A percentile compares a stretch with the other conserved stretches of the same genome.
Conservation (phyloP, 2,329 filamentous ascomycete species). For the Colletotrichum tamarilloi region DNA sequence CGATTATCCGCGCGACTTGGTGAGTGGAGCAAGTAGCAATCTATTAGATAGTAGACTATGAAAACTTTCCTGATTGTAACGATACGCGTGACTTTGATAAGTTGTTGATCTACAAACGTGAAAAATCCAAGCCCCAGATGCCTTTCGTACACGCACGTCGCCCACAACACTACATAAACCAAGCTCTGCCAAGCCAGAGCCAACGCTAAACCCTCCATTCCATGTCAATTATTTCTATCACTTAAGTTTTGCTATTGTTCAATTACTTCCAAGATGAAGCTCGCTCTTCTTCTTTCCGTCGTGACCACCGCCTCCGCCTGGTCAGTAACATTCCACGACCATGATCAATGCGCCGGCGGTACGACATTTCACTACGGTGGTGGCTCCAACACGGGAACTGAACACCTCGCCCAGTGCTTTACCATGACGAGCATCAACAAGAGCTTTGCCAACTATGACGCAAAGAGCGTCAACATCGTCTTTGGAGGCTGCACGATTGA, state of each 20-base stretch:
- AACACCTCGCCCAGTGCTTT: neutral
- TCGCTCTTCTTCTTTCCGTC: neutral
- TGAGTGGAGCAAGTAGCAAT: neutral
- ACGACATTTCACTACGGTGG: neutral
- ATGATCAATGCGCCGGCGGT: neutral
- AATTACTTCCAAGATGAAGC: neutral
- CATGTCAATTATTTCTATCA: neutral
- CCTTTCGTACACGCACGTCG: neutral
- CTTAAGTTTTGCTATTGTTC: accelerated
- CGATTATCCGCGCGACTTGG: neutral
- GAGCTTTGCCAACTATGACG: neutral
- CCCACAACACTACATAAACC: neutral
- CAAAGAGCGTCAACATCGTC: neutral
- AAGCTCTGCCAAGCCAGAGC: neutral
- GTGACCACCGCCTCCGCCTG: neutral
- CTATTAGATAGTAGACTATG: neutral
- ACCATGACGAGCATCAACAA: neutral
- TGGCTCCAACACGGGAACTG: neutral
- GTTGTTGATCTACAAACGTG: neutral
- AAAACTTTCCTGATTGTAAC: neutral
- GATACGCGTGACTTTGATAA: neutral
- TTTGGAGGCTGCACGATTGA: neutral
- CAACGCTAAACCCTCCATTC: neutral
- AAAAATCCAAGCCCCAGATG: neutral
- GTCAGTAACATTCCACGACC: neutral